Evolutionary conservation across 148 eudicot genomes (phyloP), one percentile per base, ranked within the genome.

Genomic region (Fagopyrum esculentum): DNA sequence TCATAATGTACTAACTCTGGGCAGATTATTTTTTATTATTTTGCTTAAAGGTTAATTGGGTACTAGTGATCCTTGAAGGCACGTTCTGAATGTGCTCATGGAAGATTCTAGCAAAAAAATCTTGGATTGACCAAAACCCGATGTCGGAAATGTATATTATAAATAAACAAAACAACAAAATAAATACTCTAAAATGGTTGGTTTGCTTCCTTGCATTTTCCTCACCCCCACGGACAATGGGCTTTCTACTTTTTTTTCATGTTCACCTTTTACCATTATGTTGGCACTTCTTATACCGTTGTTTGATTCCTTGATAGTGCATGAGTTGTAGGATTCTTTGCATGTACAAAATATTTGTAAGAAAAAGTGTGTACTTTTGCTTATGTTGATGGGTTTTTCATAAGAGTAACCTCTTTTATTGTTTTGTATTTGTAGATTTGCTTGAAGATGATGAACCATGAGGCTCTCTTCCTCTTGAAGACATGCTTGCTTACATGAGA

Each of bases 371-470:
- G 12, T 35, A 19, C 71, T 66, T 35, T 40, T 35, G 46, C 71
- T 66, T 35, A 66, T 66, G 71, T 47, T 40, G 71, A 66, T 66
- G 8, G 35, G 19, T 12, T 35, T 63, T 35, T 66, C 46, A n/a
- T 6, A 35, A 66, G 19, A 13, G 35, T 40, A 43, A 43, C 17
- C 17, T 40, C n/a, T 15, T 29, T 63, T 26, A 10, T 63, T 22
- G 6, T 12, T 66, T 45, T 66, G 19, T 43, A 5, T 66, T 73
- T 49, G 40, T 80, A 91, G 97, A 88, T 40, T 81, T 82, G 29
- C 86, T 82, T 76, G 90, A 74, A 40, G 96, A 92, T 75, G 97
- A 90, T 73, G 96, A 85, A 76, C 81, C 88, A 57, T 90, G 82
- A 50, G 84, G 87, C 74, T 87, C 96, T 48, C 80, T 76, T 73